Conservation (phyloP, 768 basidiomycete species). For the Kockovaella imperatae region DNA sequence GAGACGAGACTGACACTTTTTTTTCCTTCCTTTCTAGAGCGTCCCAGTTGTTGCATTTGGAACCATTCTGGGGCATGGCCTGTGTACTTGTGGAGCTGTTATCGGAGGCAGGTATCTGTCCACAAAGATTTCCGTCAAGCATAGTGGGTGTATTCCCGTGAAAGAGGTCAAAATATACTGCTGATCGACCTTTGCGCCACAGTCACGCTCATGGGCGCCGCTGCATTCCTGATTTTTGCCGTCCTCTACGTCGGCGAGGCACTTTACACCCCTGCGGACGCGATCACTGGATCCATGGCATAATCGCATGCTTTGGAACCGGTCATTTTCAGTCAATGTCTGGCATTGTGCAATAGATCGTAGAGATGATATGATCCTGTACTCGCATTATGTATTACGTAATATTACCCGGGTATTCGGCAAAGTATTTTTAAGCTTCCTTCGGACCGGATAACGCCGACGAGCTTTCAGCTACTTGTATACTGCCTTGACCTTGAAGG, state of each 20-base stretch:
- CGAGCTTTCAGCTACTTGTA: too few species aligned
- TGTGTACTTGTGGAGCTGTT: constrained; percentile 82
- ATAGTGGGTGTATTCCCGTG: constrained; percentile 56
- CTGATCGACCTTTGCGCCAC: neutral
- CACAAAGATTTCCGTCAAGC: constrained; percentile 89
- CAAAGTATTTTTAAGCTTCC: too few species aligned
- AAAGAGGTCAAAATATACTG: neutral
- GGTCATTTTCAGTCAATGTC: too few species aligned
- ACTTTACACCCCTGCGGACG: constrained; percentile 23
- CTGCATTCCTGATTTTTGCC: constrained; percentile 75
- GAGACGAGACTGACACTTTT: neutral
- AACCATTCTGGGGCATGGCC: constrained; percentile 77
- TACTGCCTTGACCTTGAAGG: too few species aligned
- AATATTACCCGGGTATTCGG: too few species aligned
- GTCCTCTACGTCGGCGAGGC: constrained; percentile 68
- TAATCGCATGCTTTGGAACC: too few species aligned
- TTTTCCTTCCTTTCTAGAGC: constrained; percentile 54
- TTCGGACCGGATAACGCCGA: too few species aligned
- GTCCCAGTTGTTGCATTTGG: constrained; percentile 84
- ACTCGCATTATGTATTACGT: too few species aligned
- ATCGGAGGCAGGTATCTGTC: constrained; percentile 88
- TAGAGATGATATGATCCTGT: too few species aligned
- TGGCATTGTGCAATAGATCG: too few species aligned
- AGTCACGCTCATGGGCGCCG: constrained; percentile 79
- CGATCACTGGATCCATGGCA: too few species aligned